Base-by-base conservation (phyloP, 768 basidiomycete genomes). In the Suillus luteus region DNA sequence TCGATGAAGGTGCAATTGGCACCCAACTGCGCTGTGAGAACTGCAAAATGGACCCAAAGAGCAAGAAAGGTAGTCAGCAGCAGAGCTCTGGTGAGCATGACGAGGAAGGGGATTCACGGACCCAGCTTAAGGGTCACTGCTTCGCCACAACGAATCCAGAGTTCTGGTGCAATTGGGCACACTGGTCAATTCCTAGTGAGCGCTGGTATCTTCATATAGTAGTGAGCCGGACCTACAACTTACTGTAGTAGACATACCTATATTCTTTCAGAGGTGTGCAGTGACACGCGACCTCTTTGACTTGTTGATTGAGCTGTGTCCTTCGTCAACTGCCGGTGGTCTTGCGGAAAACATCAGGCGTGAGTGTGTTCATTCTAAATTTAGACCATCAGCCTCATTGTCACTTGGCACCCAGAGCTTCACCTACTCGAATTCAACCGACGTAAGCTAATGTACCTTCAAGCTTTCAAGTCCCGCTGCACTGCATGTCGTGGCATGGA, bases 281-380 rank as follows among this genome's bases (percentile, higher is more conserved):
- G 43, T 71, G 3, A 71, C 70, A 1, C 61, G 64, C 3, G 69
- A 73, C 0, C 69, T 75, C 2, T 72, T 66, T 44, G 64, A 73
- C 48, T 22, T 72, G 1, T 68, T 75, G 22, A 57, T 71, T 22
- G 72, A 73, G 63, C 8, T 75, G 6, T 60, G 68, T 0, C 68
- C 55, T 0, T 65, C 68, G 0, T 60, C 49, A 7, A 72, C 70
- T 1, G 66, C 73, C 8, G 64, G 54, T 1, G 65, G 62, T 19
- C 61, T 73, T 1, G 66, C 65, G 1, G 69, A 75, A 57, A 40
- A 71, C 38, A 66, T 73, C 52, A 65, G 68, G 35, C 69, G 65
- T 71, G 63, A 52, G 71, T 62, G 10, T 8, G 8, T 14, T 3
- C 7, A 8, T 48, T 35, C 22, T 33, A 49, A 8, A 19, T 48